These are phyloP conservation scores for Buxus sempervirens DNA, from an alignment of 164 flowering plant genomes.

Conservation along the genomic window DNA sequence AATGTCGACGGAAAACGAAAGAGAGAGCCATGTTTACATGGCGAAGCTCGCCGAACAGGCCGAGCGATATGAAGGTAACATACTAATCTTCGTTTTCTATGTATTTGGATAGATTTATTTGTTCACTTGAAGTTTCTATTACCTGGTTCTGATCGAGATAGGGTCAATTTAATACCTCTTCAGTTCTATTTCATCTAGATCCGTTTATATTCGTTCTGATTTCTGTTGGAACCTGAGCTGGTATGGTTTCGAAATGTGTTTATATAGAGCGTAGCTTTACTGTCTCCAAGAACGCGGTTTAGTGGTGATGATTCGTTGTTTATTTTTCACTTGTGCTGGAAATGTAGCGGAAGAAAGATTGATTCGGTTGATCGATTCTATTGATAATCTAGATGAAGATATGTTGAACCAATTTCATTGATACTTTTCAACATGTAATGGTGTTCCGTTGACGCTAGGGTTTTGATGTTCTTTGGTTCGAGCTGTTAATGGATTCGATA, in stretches of 20 bases:
- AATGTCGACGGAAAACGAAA: constrained; percentile 55
- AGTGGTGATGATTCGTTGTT: neutral
- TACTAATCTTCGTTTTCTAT: neutral
- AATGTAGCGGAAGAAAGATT: too few species aligned
- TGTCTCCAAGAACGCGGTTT: too few species aligned
- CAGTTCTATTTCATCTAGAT: neutral
- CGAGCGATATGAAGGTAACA: constrained; percentile 60
- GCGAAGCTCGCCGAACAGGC: constrained; percentile 71
- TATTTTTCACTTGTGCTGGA: too few species aligned
- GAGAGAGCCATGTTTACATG: constrained; percentile 62
- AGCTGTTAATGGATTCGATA: neutral
- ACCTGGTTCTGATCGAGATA: neutral
- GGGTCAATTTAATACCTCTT: neutral
- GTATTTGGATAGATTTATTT: neutral
- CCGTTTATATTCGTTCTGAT: neutral
- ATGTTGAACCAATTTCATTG: neutral
- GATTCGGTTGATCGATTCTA: neutral
- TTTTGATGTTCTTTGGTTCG: neutral
- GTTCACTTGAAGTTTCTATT: neutral
- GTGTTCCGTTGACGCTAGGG: neutral
- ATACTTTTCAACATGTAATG: neutral
- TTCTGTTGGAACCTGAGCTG: neutral
- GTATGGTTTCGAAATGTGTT: neutral
- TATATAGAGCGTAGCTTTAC: too few species aligned
- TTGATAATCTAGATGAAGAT: neutral